Conservation (phyloP, 106 monocot genomes). For the Apostasia ramifera region DNA sequence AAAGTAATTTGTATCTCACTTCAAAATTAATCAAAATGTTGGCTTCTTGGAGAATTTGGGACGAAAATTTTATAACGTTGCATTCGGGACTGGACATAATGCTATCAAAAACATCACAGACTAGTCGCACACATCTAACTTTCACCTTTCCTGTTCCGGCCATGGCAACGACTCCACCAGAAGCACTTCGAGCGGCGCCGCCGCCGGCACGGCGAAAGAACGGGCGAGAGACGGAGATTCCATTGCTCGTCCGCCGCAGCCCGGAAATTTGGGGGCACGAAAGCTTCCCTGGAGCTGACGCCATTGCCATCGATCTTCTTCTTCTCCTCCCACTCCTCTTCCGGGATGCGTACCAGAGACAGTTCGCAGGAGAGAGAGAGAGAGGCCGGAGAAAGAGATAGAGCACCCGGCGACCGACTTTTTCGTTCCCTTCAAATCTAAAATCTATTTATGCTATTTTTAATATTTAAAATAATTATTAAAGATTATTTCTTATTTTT, state of each 20-base stretch:
- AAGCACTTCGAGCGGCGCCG: conserved; percentile 19
- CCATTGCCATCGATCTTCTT: conserved; percentile 20
- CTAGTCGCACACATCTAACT: not conserved
- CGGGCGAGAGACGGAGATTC: not conserved
- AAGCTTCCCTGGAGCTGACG: conserved; percentile 16
- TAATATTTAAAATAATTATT: too few relatives aligned
- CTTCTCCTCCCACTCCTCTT: not conserved
- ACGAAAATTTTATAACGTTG: not conserved
- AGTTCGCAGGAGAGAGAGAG: too few relatives aligned
- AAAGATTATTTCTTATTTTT: too few relatives aligned
- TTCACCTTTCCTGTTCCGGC: conserved; percentile 63
- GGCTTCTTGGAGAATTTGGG: not conserved
- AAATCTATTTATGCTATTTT: too few relatives aligned
- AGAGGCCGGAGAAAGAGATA: too few relatives aligned
- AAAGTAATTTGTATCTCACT: not conserved
- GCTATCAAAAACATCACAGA: not conserved
- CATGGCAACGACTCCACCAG: conserved; percentile 50
- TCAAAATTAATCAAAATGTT: not conserved
- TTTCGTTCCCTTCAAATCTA: too few relatives aligned
- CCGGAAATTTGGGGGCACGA: conserved; percentile 26
- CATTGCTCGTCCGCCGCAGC: conserved; percentile 17
- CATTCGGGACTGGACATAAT: not conserved
- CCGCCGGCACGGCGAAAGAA: conserved; percentile 11
- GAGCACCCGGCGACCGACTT: too few relatives aligned
- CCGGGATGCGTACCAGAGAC: too few relatives aligned